Evolutionary conservation across 2,329 filamentous ascomycete genomes (phyloP).

Genomic region (Aphanocladium album): DNA sequence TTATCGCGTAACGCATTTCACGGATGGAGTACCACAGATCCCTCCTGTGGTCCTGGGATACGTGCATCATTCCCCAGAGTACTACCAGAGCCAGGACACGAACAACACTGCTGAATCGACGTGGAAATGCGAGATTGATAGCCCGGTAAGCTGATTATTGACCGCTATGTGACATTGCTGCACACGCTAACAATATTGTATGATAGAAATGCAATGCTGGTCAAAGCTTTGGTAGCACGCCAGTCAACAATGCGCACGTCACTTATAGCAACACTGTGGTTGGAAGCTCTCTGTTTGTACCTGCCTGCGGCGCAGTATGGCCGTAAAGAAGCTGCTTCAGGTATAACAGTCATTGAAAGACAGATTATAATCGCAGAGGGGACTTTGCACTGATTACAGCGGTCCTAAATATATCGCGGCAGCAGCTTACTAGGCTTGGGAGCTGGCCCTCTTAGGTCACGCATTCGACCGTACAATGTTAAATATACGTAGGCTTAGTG

Average conservation of each 20-base stretch:
- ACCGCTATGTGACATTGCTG: no score
- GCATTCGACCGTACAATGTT: no score
- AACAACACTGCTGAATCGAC: constrained; percentile 2
- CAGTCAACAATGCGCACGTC: constrained; percentile 2
- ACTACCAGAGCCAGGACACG: not conserved
- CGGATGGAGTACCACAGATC: constrained; percentile 59
- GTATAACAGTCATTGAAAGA: no score
- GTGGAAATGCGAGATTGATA: constrained; percentile 8
- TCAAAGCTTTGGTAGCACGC: not conserved
- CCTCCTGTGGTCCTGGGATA: constrained; percentile 54
- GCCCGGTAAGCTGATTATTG: not conserved
- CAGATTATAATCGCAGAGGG: no score
- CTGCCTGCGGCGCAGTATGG: constrained; percentile 6
- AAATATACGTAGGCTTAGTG: no score
- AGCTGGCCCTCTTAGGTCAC: no score
- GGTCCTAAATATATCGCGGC: no score
- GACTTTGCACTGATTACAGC: no score
- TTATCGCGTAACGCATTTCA: constrained; percentile 52
- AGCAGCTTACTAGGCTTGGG: no score
- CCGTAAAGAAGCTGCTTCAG: not conserved
- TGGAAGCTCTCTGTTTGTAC: constrained; percentile 2
- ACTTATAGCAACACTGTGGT: constrained; percentile 11
- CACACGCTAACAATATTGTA: not conserved
- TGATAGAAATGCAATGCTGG: constrained; percentile 7
- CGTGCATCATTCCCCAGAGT: constrained; percentile 48